Conservation (phyloP, 768 basidiomycete genomes). For the Mrakia hoshinonis region DNA sequence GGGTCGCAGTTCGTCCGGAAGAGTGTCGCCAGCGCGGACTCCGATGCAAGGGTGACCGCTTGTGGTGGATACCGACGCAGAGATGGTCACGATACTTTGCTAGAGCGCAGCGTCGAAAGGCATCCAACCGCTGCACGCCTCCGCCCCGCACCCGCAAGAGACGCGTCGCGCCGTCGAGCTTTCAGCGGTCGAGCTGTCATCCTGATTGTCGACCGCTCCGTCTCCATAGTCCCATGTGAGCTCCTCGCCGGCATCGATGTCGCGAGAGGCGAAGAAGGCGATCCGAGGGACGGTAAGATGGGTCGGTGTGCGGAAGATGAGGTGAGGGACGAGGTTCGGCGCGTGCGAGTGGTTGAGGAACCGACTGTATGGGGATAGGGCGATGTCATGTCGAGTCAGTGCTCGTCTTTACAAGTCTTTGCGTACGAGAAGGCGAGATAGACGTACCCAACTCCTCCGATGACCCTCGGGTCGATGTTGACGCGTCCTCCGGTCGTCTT, state of each 20-base stretch:
- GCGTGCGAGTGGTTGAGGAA: conserved; percentile 29
- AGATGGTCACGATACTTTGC: no score
- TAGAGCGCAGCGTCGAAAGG: neutral
- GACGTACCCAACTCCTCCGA: conserved; percentile 5
- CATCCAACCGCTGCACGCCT: neutral
- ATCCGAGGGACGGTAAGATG: conserved; percentile 17
- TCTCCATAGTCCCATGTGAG: conserved; percentile 28
- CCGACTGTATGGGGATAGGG: neutral
- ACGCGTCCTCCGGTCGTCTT: neutral
- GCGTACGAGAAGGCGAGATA: neutral
- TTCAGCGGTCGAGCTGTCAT: neutral
- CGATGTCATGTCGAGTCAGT: neutral
- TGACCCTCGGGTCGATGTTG: neutral
- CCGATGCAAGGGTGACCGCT: no score
- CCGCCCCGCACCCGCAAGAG: neutral
- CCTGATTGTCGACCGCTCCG: neutral
- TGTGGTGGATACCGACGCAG: no score
- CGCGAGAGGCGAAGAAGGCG: conserved; percentile 19
- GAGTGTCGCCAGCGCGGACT: no score
- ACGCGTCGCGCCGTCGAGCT: neutral
- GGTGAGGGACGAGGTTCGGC: conserved; percentile 22
- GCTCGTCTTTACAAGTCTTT: no score
- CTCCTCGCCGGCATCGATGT: conserved; percentile 8
- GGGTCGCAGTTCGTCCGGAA: no score
- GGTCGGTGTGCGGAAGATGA: conserved; percentile 8